A percentile compares a stretch with the other conserved stretches of the same genome.
Evolutionary conservation across 805 yeast species (phyloP).

Genomic region (Candida andamanensis): DNA sequence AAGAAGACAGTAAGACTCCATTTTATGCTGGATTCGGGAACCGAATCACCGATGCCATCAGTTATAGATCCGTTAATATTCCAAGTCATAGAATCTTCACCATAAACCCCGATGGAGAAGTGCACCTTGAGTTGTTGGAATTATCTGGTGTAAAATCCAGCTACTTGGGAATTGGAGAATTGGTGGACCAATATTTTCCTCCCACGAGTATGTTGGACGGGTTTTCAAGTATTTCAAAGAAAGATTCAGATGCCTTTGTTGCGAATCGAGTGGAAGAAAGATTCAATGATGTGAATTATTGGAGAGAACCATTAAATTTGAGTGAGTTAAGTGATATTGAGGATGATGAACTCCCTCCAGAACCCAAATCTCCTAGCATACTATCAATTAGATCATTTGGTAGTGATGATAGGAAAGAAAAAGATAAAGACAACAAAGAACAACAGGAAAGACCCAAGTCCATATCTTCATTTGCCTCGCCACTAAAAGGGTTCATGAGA

Average conservation of each 20-base stretch:
- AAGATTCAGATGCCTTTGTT: slow-evolving; percentile 3
- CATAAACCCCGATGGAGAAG: slow-evolving; percentile 94
- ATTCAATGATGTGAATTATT: slow-evolving; percentile 82
- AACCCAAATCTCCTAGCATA: slow-evolving; percentile 16
- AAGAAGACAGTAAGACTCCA: slow-evolving; percentile 63
- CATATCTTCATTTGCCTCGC: slow-evolving; percentile 33
- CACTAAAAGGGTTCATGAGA: slow-evolving; percentile 37
- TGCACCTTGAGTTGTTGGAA: slow-evolving; percentile 92
- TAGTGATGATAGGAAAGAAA: slow-evolving; percentile 6
- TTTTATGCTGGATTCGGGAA: slow-evolving; percentile 98
- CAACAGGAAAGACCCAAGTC: slow-evolving; percentile 29
- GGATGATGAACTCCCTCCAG: slow-evolving; percentile 19
- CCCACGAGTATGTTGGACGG: slow-evolving; percentile 45
- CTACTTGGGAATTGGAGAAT: slow-evolving; percentile 83
- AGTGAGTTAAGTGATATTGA: slow-evolving; percentile 54
- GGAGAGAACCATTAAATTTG: slow-evolving; percentile 80
- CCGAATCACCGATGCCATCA: slow-evolving; percentile 91
- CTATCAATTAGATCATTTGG: slow-evolving; percentile 12
- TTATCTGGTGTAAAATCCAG: slow-evolving; percentile 88
- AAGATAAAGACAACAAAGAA: slow-evolving; percentile 11
- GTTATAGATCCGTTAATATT: slow-evolving; percentile 88
- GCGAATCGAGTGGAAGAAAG: slow-evolving; percentile 42
- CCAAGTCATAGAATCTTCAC: slow-evolving; percentile 94
- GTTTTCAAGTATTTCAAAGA: slow-evolving; percentile 12
- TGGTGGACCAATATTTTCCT: slow-evolving; percentile 97